phyloP scores from a whole-genome alignment of 179 eudicot species.

The Spinacia oleracea region DNA sequence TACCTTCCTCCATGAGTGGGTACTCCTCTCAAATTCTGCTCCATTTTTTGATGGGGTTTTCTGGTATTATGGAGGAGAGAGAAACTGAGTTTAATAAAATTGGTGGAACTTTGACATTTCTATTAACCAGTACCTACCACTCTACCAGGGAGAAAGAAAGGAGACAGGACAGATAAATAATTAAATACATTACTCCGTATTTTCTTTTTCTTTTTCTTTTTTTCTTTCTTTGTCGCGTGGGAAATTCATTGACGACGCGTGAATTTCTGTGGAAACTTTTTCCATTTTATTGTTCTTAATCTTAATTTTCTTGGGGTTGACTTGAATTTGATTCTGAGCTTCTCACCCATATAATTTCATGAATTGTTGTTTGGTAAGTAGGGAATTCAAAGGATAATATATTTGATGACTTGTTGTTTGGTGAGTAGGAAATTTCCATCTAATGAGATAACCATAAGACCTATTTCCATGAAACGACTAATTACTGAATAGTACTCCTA shows the following conservation, averaged over 20 bases:
- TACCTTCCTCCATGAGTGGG: constrained; percentile 71
- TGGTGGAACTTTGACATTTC: not conserved
- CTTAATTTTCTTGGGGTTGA: not conserved
- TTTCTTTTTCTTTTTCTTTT: not conserved
- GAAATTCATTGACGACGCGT: constrained; percentile 9
- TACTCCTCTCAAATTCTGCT: constrained; percentile 25
- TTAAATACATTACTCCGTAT: no score
- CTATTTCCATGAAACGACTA: no score
- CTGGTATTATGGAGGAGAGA: not conserved
- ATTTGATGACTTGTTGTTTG: no score
- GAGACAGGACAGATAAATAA: no score
- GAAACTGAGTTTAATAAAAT: not conserved
- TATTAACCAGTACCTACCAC: no score
- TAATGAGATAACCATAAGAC: no score
- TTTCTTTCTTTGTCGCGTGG: not conserved
- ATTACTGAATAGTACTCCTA: no score
- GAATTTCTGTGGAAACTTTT: not conserved
- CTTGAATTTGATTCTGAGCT: not conserved
- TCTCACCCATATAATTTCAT: not conserved
- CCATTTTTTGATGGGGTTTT: constrained; percentile 1
- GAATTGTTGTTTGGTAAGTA: no score
- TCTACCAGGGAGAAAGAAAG: no score
- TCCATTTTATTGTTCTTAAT: no score
- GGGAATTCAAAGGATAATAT: no score
- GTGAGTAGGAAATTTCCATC: no score